These are phyloP conservation scores for Lecanicillium sp. DNA, from an alignment of 2,329 filamentous ascomycete genomes.

Conservation along the genomic window DNA sequence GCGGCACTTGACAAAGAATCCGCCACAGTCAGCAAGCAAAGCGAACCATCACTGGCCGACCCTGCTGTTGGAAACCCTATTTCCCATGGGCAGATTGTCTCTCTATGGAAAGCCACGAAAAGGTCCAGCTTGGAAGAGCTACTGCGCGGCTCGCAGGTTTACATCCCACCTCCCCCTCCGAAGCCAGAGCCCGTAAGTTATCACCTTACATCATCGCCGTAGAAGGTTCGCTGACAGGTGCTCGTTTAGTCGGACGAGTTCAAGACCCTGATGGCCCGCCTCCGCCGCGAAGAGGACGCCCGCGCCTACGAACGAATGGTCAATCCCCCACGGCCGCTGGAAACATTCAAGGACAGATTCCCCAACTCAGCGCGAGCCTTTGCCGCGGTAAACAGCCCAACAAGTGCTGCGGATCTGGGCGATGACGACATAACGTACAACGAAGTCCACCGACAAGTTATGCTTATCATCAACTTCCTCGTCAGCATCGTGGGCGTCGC, in stretches of 20 bases:
- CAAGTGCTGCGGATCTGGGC: constrained; percentile 36
- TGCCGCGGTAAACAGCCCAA: constrained; percentile 44
- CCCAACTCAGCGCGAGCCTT: constrained; percentile 48
- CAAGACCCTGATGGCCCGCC: constrained; percentile 76
- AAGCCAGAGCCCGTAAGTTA: constrained; percentile 43
- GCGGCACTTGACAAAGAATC: constrained; percentile 16
- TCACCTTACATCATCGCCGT: not conserved
- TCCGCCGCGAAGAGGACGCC: constrained; percentile 76
- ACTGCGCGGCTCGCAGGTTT: constrained; percentile 63
- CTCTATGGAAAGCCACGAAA: constrained; percentile 49
- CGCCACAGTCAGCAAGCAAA: constrained; percentile 7
- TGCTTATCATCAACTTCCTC: constrained; percentile 83
- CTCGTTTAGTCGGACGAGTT: constrained; percentile 75
- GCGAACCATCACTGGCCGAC: constrained; percentile 41
- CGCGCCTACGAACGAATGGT: constrained; percentile 77
- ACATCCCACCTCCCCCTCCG: constrained; percentile 69
- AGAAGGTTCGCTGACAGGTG: constrained; percentile 13
- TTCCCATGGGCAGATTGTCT: constrained; percentile 61
- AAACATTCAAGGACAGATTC: constrained; percentile 54
- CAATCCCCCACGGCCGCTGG: constrained; percentile 46
- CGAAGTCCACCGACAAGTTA: constrained; percentile 73
- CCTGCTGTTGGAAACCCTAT: constrained; percentile 58
- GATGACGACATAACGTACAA: constrained; percentile 61
- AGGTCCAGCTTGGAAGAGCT: constrained; percentile 56
- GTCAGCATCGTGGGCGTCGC: constrained; percentile 77